Evolutionary conservation across 2,329 filamentous ascomycete species (phyloP).

Genomic region (Bipolaris oryzae): DNA sequence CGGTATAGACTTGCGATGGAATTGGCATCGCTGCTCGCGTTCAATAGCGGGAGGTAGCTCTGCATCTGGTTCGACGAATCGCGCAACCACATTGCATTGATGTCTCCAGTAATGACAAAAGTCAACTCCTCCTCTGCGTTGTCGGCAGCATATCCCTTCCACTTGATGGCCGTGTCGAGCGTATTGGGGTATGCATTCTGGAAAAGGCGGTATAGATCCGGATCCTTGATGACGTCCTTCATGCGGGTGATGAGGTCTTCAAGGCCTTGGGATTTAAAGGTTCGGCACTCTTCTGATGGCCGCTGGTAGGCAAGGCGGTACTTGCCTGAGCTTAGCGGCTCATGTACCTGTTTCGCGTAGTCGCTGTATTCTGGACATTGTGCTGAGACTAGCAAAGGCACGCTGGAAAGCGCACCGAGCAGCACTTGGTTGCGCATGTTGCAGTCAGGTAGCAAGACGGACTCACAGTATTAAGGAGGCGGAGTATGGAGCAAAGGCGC

Average conservation of each 20-base stretch:
- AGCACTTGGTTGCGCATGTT: slow-evolving; percentile 34
- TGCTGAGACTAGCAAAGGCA: slow-evolving; percentile 36
- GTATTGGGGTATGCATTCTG: slow-evolving; percentile 77
- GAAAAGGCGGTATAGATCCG: slow-evolving; percentile 72
- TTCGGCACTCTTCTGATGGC: slow-evolving; percentile 53
- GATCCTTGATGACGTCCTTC: slow-evolving; percentile 52
- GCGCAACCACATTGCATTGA: slow-evolving; percentile 62
- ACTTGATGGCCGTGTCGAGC: slow-evolving; percentile 73
- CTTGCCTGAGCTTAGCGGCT: slow-evolving; percentile 52
- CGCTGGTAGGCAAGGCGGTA: slow-evolving; percentile 56
- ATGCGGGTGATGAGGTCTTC: slow-evolving; percentile 49
- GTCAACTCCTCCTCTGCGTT: slow-evolving; percentile 67
- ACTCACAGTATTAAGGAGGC: not conserved
- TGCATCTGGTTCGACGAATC: slow-evolving; percentile 72
- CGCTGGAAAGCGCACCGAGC: slow-evolving; percentile 17
- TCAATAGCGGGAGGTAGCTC: slow-evolving; percentile 68
- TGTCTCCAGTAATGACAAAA: slow-evolving; percentile 65
- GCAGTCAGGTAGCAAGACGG: not conserved
- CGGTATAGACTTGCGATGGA: slow-evolving; percentile 71
- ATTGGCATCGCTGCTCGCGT: slow-evolving; percentile 58
- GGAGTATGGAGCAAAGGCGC: not conserved
- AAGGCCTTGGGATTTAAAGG: slow-evolving; percentile 54
- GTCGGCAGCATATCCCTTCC: slow-evolving; percentile 66
- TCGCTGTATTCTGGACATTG: slow-evolving; percentile 54
- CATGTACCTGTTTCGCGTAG: slow-evolving; percentile 51